Evolutionary conservation across 2,329 filamentous ascomycete genomes (phyloP), one percentile per base, ranked within the genome.

Genomic region (Alternaria hordeiaustralica): DNA sequence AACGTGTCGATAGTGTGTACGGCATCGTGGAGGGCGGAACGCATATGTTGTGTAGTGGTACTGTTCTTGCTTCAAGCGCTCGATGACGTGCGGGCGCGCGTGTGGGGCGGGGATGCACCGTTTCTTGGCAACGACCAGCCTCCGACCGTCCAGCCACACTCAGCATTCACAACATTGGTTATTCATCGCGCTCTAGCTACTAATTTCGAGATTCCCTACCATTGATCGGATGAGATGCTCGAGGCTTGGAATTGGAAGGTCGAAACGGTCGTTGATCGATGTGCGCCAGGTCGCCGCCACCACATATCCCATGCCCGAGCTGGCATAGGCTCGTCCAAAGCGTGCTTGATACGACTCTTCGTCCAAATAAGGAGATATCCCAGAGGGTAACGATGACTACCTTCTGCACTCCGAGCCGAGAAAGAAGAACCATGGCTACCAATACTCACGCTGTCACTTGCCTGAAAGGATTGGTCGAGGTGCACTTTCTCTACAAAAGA

Each of bases 31-130:
- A 21, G 36, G 23, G 53, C 18, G 26, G 50, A 6, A 18, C 47
- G 43, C 44, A 18, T 15, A 46, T 21, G 53, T 28, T 9, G 50
- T 56, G 33, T 61, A 43, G 47, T 51, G 58, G 54, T 55, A 21
- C 9, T 66, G 53, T 58, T 30, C 58, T 30, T 63, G 47, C 55
- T 64, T 55, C 46, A 36, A 25, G 61, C 58, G 61, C 44, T 51
- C 59, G 65, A 71, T 74, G 71, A 74, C 71, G 71, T 74, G 55
- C 44, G 41, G 26, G 57, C 18, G 49, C 15, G 20, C n/a, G 20
- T 23, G 49, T 36, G 53, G 60, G 63, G 53, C 30, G 36, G 60
- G 45, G 59, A 58, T 53, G 44, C 30, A 23, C 51, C 56, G 62
- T 59, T 56, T 43, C 50, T 60, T 30, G 21, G 47, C 44, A 49